These are phyloP conservation scores for Saccharomyces hybrid DNA, from an alignment of 1,139 yeast species.

Conservation along the genomic window DNA sequence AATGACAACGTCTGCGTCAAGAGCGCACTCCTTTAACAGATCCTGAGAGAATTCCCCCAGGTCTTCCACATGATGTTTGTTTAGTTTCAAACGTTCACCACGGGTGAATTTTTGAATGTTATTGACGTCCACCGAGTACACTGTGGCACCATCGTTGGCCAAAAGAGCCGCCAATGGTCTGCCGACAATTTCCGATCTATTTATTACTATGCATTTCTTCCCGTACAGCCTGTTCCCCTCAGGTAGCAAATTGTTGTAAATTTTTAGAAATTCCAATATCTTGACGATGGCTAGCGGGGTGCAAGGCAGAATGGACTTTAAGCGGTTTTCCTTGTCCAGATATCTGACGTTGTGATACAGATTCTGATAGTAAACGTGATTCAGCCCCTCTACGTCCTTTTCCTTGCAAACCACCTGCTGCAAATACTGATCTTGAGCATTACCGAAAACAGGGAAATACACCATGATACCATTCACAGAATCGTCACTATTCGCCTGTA, in stretches of 20 bases:
- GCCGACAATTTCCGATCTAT: conserved; percentile 93
- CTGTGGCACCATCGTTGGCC: conserved; percentile 96
- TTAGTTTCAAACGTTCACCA: conserved; percentile 80
- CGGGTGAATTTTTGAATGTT: conserved; percentile 87
- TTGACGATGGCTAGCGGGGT: conserved; percentile 93
- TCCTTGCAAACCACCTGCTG: conserved; percentile 79
- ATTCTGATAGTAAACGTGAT: conserved; percentile 84
- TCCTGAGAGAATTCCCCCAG: conserved; percentile 41
- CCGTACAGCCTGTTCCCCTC: conserved; percentile 92
- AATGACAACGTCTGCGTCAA: conserved; percentile 78
- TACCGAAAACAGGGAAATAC: conserved; percentile 96
- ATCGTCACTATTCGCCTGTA: conserved; percentile 73
- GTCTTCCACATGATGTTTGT: conserved; percentile 77
- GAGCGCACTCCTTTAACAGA: conserved; percentile 54
- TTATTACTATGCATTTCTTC: conserved; percentile 80
- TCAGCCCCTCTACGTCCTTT: conserved; percentile 93
- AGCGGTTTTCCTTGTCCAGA: conserved; percentile 58
- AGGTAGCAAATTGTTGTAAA: conserved; percentile 70
- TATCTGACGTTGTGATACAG: conserved; percentile 87
- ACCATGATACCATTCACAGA: conserved; percentile 88
- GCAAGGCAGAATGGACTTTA: conserved; percentile 88
- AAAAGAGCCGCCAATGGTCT: conserved; percentile 91
- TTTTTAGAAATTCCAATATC: conserved; percentile 81
- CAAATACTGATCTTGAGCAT: conserved; percentile 86
- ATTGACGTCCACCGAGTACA: conserved; percentile 81